Evolutionary conservation across 306 rosid genomes (phyloP).

Genomic region (Castanea crenata): DNA sequence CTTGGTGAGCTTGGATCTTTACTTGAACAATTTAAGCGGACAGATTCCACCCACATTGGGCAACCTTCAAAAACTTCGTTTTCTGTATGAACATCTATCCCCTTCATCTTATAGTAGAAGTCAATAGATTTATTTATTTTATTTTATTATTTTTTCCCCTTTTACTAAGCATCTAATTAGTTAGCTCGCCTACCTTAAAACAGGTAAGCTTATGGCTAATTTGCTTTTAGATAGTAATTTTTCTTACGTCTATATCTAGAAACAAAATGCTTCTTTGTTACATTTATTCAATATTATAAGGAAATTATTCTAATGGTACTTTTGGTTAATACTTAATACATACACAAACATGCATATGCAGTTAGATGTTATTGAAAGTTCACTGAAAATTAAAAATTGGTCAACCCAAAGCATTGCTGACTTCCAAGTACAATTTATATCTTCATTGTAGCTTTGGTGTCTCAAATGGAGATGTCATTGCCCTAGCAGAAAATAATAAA

Average conservation of each 20-base stretch:
- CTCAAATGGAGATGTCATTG: neutral
- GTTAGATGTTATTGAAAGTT: neutral
- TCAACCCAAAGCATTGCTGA: neutral
- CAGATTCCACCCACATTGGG: conserved; percentile 55
- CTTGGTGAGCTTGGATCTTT: conserved; percentile 97
- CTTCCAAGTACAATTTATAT: neutral
- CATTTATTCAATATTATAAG: neutral
- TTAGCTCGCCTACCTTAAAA: conserved; percentile 9
- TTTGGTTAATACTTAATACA: neutral
- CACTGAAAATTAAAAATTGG: neutral
- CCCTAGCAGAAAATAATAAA: neutral
- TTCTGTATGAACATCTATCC: conserved; percentile 65
- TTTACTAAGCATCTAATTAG: neutral
- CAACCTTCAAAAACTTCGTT: conserved; percentile 61
- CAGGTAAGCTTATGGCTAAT: conserved; percentile 4
- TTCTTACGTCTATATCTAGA: neutral
- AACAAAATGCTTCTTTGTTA: neutral
- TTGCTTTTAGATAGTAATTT: conserved; percentile 1
- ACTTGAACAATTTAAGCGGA: conserved; percentile 56
- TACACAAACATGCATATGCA: neutral
- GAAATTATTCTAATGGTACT: neutral
- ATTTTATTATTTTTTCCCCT: conserved; percentile 9
- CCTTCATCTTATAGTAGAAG: conserved; percentile 35
- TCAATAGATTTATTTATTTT: conserved; percentile 15
- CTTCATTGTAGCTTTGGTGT: neutral